These are phyloP conservation scores for Aspergillus fijiensis DNA, from an alignment of 2,329 filamentous ascomycete species.

Conservation along the genomic window DNA sequence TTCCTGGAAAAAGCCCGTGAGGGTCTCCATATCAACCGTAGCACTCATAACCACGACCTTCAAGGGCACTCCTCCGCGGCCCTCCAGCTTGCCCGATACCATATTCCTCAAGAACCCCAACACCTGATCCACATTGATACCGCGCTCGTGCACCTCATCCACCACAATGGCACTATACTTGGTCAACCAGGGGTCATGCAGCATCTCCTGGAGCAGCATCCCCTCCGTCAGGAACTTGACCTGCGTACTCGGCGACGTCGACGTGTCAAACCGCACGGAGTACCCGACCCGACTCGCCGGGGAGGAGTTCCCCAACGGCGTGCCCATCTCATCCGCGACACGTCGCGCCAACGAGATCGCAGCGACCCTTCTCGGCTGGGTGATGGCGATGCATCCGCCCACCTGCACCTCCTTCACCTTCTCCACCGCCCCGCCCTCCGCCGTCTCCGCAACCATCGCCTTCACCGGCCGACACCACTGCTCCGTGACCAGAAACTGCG, in stretches of 20 bases:
- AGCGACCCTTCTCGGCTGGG: slow-evolving; percentile 88
- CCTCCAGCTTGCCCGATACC: slow-evolving; percentile 57
- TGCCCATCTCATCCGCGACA: slow-evolving; percentile 80
- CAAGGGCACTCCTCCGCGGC: slow-evolving; percentile 69
- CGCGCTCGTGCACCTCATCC: slow-evolving; percentile 95
- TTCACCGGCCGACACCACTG: slow-evolving; percentile 70
- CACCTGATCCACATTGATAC: slow-evolving; percentile 88
- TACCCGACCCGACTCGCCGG: slow-evolving; percentile 75
- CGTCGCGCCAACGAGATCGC: slow-evolving; percentile 87
- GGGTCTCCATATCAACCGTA: slow-evolving; percentile 80
- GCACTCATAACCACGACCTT: slow-evolving; percentile 98
- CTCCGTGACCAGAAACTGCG: slow-evolving; percentile 80
- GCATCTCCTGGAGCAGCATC: slow-evolving; percentile 90
- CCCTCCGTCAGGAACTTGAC: slow-evolving; percentile 97
- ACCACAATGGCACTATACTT: slow-evolving; percentile 90
- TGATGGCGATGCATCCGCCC: slow-evolving; percentile 85
- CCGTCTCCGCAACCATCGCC: slow-evolving; percentile 46
- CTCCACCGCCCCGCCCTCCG: slow-evolving; percentile 16
- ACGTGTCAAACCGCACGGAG: slow-evolving; percentile 90
- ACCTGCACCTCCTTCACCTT: slow-evolving; percentile 51
- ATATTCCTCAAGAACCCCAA: slow-evolving; percentile 85
- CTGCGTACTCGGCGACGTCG: slow-evolving; percentile 73
- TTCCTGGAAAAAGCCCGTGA: slow-evolving; percentile 69
- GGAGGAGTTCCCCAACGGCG: slow-evolving; percentile 58
- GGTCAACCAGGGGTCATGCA: slow-evolving; percentile 76